Evolutionary conservation across 306 rosid species (phyloP).

Genomic region (Spatholobus suberectus): DNA sequence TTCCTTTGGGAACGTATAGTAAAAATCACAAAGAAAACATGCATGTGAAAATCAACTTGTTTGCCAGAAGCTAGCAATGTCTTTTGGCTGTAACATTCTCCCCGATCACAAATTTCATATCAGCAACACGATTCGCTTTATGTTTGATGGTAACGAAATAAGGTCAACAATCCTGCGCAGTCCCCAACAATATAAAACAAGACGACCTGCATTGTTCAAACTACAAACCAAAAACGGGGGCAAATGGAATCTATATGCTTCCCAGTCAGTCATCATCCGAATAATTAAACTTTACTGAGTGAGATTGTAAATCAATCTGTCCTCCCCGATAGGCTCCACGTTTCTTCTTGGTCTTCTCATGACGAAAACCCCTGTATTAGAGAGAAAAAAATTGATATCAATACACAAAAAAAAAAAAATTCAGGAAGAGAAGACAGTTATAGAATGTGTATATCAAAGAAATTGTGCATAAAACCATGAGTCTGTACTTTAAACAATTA

Average conservation of each 20-base stretch:
- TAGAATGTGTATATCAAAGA: neutral
- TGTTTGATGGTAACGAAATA: neutral
- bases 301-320: slow-evolving; percentile 77
- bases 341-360: slow-evolving; percentile 97
- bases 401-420: neutral
- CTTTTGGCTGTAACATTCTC: neutral
- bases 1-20: neutral
- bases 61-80: neutral
- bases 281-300: slow-evolving; percentile 84
- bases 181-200: neutral
- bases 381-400: neutral
- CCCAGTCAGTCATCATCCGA: slow-evolving; percentile 73
- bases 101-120: neutral
- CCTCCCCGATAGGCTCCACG: slow-evolving; percentile 96
- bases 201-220: neutral
- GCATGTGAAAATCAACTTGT: neutral
- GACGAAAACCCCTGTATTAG: slow-evolving; percentile 83
- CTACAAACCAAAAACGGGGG: neutral
- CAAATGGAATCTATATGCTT: neutral
- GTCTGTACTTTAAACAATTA: neutral
- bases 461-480: neutral
- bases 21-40: neutral
- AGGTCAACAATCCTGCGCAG: neutral
- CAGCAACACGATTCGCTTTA: neutral
- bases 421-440: neutral